Base-by-base conservation (phyloP, 495 filamentous ascomycete genomes). In the Lichenothelia convexa region DNA sequence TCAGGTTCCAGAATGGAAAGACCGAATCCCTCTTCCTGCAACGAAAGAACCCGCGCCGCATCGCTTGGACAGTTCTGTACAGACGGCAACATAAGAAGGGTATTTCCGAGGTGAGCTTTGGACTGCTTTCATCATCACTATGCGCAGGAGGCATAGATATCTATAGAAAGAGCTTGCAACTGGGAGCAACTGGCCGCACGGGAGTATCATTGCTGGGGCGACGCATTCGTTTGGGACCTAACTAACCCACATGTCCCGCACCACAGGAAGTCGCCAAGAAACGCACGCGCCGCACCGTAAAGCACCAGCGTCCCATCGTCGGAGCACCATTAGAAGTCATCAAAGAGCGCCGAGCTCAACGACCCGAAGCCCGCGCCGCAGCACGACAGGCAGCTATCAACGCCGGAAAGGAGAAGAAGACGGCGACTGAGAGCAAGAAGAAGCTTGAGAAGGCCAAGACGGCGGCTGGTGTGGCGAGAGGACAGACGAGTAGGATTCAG, bases 1-100 rank as follows among this genome's bases (percentile, higher is more conserved):
- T 99, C 75, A 84, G 89, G 55, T 99, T 99, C 79, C 82, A 91
- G 65, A 95, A 91, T 64, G 86, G 89, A 71, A 99, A 99, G 70
- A 86, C 85, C 70, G 91, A 99, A 66, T 92, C 82, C 45, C 80
- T 99, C 48, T 95, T 95, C 75, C 84, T 95, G 45, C 89, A 99
- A 72, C 87, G 89, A 70, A 99, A 99, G 79, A 99, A 99, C 76
- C 89, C 89, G 56, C 84, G 89, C 61, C 80, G 86, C 54, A 94
- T 99, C 63, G 78, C 86, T 47, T 99, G 89, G 89, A 99, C 89
- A 41, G 78, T 85, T 49, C 81, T 99, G 41, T 99, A 74, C 78
- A 75, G 89, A 64, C 78, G 86, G 64, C 84, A 92, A 69, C 87
- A 94, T 75, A 87, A 82, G 74, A 99, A 99, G 83, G 89, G 89